Evolutionary conservation across 352 stramenopile species (phyloP), one percentile per base, ranked within the genome.

Genomic region (Phytophthora parvispora): DNA sequence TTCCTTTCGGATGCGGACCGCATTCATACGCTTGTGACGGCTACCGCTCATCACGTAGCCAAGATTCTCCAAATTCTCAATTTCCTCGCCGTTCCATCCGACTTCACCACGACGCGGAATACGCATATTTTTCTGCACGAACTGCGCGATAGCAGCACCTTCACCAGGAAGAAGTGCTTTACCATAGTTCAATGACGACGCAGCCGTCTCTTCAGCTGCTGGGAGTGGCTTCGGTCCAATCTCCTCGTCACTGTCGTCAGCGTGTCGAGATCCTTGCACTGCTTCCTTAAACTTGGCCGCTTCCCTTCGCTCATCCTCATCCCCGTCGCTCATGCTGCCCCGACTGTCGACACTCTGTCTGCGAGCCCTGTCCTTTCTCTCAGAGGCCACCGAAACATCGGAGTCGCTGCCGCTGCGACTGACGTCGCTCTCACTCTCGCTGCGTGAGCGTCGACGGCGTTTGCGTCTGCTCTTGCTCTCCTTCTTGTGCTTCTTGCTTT

Each of bases 121-220:
- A 43, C 98, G 97, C 81, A 99, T 98, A 74, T 99, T 99, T 74
- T 99, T 98, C 81, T 99, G 97, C 22, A 99, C 98, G 72, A 98
- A 99, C 75, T 98, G 92, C 15, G 98, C 97, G 64, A 99, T 98
- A 43, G 97, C 97, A 31, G 87, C 92, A 47, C 95, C 95, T 83
- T 98, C 94, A 61, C 98, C 97, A 22, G 97, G 96, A 6, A 98
- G 76, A 43, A 99, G 72, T 20, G 96, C 94, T 48, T 96, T 95
- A 64, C 97, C 97, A 71, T 99, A 99, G 51, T 97, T 83, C 50
- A 92, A 69, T 18, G 73, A 82, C 50, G 82, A 78, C 43, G 72
- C 81, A 25, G 79, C 84, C 10, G 73, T 64, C 25, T 87, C 79
- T 52, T 86, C 80, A 22, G 79, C 67, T 34, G 91, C 74, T 12